phyloP scores from a whole-genome alignment of 1,284 basidiomycete species.

The Cerrena zonata region DNA sequence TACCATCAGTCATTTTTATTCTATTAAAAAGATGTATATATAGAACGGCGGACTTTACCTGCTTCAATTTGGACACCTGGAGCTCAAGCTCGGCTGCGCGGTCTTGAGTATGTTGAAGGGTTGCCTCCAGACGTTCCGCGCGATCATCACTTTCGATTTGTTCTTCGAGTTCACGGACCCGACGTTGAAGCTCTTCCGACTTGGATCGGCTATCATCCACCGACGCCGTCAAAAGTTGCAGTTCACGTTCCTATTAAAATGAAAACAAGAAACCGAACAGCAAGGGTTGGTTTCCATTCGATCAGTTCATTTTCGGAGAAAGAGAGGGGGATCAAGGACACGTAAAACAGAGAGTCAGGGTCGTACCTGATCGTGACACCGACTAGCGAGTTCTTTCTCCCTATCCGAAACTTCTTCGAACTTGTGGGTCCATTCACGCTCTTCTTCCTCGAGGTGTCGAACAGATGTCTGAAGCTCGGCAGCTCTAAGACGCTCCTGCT shows the following conservation, averaged over 20 bases:
- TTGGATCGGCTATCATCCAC: slow-evolving; percentile 50
- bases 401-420: slow-evolving; percentile 39
- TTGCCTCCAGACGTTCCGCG: slow-evolving; percentile 63
- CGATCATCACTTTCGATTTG: slow-evolving; percentile 77
- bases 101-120: slow-evolving; percentile 70
- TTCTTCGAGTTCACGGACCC: slow-evolving; percentile 67
- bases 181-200: slow-evolving; percentile 47
- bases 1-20: background rate
- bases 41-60: slow-evolving; percentile 38
- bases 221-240: slow-evolving; percentile 53
- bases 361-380: slow-evolving; percentile 55
- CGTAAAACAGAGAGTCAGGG: slow-evolving; percentile 1
- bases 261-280: background rate
- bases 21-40: background rate
- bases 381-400: slow-evolving; percentile 54
- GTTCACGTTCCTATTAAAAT: slow-evolving; percentile 53
- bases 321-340: no score
- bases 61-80: slow-evolving; percentile 69
- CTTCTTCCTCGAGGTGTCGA: slow-evolving; percentile 35
- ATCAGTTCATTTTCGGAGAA: no score
- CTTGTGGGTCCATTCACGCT: slow-evolving; percentile 26
- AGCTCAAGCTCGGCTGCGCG: slow-evolving; percentile 76
- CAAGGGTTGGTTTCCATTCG: background rate
- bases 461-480: slow-evolving; percentile 38
- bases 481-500: slow-evolving; percentile 38